Conservation (phyloP, 495 filamentous ascomycete genomes). For the Aspergillus panamensis region DNA sequence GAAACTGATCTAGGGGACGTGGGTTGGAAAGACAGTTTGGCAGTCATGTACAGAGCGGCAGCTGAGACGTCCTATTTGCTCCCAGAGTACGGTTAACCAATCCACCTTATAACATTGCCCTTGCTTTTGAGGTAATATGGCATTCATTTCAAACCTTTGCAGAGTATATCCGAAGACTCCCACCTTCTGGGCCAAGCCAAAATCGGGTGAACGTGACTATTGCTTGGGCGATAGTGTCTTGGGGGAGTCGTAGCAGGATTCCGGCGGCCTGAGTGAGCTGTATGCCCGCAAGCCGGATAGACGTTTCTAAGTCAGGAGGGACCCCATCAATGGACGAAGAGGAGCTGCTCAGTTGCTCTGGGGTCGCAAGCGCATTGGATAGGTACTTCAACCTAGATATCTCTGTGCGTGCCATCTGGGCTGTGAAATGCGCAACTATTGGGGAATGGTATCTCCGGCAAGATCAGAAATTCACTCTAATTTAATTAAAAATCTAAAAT, state of each 20-base stretch:
- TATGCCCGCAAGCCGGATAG: constrained; percentile 53
- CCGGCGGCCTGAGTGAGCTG: constrained; percentile 86
- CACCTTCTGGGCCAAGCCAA: constrained; percentile 68
- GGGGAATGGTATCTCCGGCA: no score
- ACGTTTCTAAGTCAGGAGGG: constrained; percentile 72
- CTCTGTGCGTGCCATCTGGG: constrained; percentile 24
- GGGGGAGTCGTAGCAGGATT: constrained; percentile 77
- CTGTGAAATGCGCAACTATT: neutral
- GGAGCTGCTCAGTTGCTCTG: constrained; percentile 71
- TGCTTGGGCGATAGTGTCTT: constrained; percentile 84
- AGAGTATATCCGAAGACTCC: constrained; percentile 55
- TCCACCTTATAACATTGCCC: neutral
- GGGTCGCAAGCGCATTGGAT: constrained; percentile 82
- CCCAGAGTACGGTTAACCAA: neutral
- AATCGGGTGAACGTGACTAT: constrained; percentile 86
- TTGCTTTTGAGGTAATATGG: neutral
- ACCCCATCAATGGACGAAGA: constrained; percentile 66
- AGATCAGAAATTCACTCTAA: no score
- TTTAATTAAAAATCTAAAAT: no score
- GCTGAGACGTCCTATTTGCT: constrained; percentile 69
- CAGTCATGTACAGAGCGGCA: constrained; percentile 72
- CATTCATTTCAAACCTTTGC: constrained; percentile 45
- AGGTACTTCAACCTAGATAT: constrained; percentile 51
- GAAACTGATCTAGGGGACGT: constrained; percentile 72
- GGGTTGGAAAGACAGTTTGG: constrained; percentile 78